Conservation (phyloP, 352 stramenopile genomes). For the Globisporangium irregulare region DNA sequence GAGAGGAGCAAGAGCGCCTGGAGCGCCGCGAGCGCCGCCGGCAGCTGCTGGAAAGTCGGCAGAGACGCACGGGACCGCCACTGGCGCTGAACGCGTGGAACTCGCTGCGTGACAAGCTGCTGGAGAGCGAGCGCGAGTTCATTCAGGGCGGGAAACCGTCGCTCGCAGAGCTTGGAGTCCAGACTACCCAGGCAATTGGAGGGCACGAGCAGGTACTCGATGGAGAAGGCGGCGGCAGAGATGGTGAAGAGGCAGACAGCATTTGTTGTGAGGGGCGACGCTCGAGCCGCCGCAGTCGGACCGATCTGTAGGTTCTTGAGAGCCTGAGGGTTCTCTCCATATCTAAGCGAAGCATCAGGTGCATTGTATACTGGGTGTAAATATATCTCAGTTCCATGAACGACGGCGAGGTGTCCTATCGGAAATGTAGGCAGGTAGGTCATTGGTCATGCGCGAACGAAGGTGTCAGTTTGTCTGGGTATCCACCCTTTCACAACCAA, state of each 20-base stretch:
- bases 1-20: not conserved
- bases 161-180: constrained; percentile 10
- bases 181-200: not conserved
- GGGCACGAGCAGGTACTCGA: not conserved
- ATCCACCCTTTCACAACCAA: not conserved
- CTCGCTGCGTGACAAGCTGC: constrained; percentile 18
- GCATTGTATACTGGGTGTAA: not conserved
- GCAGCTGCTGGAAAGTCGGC: not conserved
- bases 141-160: constrained; percentile 3
- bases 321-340: not conserved
- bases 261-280: not conserved
- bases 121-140: constrained; percentile 19
- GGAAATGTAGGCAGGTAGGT: not conserved
- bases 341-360: not conserved
- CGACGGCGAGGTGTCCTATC: no score
- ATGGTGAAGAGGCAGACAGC: not conserved
- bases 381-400: not conserved
- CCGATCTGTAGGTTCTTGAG: not conserved
- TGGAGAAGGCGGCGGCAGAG: not conserved
- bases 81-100: constrained; percentile 17
- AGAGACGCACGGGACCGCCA: constrained; percentile 8
- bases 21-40: not conserved
- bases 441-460: not conserved
- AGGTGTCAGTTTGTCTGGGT: not conserved
- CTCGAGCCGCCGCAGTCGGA: not conserved